Evolutionary conservation across 176 grass and related monocot species (phyloP).

Genomic region (Elaeis guineensis): DNA sequence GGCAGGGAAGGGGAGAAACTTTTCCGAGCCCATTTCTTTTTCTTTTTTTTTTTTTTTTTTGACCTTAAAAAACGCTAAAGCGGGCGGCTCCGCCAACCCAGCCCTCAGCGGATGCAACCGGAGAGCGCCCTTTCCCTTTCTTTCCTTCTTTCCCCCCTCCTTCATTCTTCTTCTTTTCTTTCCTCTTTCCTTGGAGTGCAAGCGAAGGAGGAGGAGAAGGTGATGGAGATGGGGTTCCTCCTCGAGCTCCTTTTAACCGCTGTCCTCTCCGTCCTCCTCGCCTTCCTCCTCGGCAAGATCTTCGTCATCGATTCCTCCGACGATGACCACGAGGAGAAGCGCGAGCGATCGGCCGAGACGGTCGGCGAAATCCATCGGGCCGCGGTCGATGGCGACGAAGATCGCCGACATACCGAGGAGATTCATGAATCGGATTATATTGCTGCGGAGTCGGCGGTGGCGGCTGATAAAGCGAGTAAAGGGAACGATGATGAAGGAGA

Average conservation of each 20-base stretch:
- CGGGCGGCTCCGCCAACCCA: no score
- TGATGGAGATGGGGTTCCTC: constrained; percentile 38
- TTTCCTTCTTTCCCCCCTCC: background rate
- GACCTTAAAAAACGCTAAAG: no score
- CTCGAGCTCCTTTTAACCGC: constrained; percentile 69
- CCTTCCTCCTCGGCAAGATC: constrained; percentile 54
- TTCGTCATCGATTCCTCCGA: constrained; percentile 27
- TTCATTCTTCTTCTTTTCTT: background rate
- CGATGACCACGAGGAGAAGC: constrained; percentile 18
- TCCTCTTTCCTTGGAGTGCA: constrained; percentile 1
- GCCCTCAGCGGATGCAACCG: no score
- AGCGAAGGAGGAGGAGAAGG: no score
- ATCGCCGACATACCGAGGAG: background rate
- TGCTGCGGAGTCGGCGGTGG: constrained; percentile 10
- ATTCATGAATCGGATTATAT: background rate
- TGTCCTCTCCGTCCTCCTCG: constrained; percentile 44
- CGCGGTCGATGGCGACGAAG: constrained; percentile 7
- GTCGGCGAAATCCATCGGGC: constrained; percentile 22
- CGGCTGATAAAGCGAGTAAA: background rate
- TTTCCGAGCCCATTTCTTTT: no score
- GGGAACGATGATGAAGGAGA: constrained; percentile 5
- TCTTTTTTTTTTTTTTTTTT: no score
- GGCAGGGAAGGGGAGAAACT: no score
- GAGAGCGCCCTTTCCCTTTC: constrained; percentile 9
- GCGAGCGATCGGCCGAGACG: constrained; percentile 21